These are phyloP conservation scores for Lactarius pseudohatsudake DNA, from an alignment of 768 basidiomycete genomes.

Conservation along the genomic window DNA sequence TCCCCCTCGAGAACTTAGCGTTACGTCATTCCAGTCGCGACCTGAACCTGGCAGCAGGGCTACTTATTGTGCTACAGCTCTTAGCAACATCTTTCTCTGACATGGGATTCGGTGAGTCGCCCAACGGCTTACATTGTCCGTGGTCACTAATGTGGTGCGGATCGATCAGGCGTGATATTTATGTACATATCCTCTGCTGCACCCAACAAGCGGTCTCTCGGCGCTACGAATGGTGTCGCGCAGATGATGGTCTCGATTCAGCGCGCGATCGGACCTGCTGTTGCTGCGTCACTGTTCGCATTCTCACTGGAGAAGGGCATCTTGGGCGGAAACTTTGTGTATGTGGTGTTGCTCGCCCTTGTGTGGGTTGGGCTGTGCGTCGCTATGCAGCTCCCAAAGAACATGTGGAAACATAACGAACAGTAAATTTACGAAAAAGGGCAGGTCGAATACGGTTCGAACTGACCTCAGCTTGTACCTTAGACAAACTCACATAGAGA, in stretches of 20 bases:
- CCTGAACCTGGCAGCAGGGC: not conserved
- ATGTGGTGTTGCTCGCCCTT: conserved; percentile 3
- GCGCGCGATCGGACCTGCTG: conserved; percentile 53
- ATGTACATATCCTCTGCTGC: conserved; percentile 66
- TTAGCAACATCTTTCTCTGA: not conserved
- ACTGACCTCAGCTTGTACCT: not conserved
- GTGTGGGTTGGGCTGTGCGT: conserved; percentile 2
- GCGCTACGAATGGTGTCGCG: conserved; percentile 61
- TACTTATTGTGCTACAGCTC: conserved; percentile 17
- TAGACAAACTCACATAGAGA: too few relatives aligned
- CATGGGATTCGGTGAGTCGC: conserved; percentile 21
- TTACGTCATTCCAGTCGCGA: not conserved
- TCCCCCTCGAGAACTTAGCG: conserved; percentile 31
- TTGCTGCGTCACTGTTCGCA: conserved; percentile 64
- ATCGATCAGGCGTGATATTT: conserved; percentile 59
- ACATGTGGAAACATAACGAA: conserved; percentile 11
- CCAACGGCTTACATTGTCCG: not conserved
- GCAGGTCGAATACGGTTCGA: not conserved
- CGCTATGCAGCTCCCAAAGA: conserved; percentile 11
- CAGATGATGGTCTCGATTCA: conserved; percentile 41
- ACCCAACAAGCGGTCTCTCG: conserved; percentile 63
- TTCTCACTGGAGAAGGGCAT: conserved; percentile 50
- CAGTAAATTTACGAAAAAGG: not conserved
- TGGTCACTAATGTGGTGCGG: conserved; percentile 20
- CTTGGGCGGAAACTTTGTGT: conserved; percentile 43